These are phyloP conservation scores for Boletus coccyginus DNA, from an alignment of 768 basidiomycete species.

Conservation along the genomic window DNA sequence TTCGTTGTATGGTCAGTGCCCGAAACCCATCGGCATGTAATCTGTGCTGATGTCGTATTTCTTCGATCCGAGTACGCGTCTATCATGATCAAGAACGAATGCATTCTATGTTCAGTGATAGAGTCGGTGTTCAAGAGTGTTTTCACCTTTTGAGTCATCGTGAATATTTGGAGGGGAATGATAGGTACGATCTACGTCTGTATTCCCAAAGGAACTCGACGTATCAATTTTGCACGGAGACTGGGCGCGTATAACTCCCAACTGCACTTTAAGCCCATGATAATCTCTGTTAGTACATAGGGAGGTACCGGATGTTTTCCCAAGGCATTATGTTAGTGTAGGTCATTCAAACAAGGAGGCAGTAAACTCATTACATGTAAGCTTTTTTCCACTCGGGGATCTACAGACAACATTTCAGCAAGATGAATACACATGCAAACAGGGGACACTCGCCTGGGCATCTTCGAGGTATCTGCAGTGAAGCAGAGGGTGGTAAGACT, in stretches of 20 bases:
- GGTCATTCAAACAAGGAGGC: not conserved
- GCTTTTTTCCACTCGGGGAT: slow-evolving; percentile 58
- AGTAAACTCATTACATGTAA: slow-evolving; percentile 25
- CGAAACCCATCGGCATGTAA: not conserved
- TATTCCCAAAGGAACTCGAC: slow-evolving; percentile 1
- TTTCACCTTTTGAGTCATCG: slow-evolving; percentile 6
- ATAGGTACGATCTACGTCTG: not conserved
- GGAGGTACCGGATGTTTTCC: not conserved
- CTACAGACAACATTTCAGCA: slow-evolving; percentile 34
- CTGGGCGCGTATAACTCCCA: slow-evolving; percentile 52
- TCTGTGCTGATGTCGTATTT: not conserved
- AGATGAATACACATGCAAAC: not conserved
- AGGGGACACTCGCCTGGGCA: slow-evolving; percentile 48
- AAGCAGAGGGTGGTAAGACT: not conserved
- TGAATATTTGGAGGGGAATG: not conserved
- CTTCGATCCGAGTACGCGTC: not conserved
- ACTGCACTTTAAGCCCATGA: slow-evolving; percentile 64
- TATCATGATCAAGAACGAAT: not conserved
- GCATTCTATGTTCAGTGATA: not conserved
- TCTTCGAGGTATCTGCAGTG: slow-evolving; percentile 60
- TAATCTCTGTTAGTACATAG: slow-evolving; percentile 60
- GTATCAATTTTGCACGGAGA: too few species aligned
- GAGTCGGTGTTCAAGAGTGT: not conserved
- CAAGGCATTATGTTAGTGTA: not conserved
- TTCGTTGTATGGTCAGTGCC: not conserved